Evolutionary conservation across 2,329 filamentous ascomycete species (phyloP).

Genomic region (Colletotrichum lini): DNA sequence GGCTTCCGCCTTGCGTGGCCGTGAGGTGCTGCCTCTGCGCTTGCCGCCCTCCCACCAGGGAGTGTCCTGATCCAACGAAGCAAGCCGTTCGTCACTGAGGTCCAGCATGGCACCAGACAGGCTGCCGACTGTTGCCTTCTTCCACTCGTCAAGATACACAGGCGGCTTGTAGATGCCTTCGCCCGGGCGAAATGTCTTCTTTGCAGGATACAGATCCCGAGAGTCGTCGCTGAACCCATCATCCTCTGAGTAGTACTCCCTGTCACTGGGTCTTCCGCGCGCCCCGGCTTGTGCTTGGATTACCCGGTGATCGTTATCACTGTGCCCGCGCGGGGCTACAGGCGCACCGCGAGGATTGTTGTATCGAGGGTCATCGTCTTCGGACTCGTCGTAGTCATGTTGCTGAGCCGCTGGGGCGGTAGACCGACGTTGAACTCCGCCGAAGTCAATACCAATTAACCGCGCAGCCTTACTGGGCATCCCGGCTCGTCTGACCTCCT

Average conservation of each 20-base stretch:
- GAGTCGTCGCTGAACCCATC: constrained; percentile 46
- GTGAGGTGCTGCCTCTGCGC: constrained; percentile 62
- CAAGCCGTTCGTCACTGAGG: constrained; percentile 59
- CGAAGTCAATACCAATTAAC: constrained; percentile 38
- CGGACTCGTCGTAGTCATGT: constrained; percentile 34
- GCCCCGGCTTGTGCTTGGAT: constrained; percentile 12
- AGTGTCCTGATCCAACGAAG: constrained; percentile 64
- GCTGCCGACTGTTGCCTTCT: constrained; percentile 74
- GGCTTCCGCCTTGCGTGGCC: constrained; percentile 71
- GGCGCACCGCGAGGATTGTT: constrained; percentile 4
- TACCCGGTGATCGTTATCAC: constrained; percentile 1
- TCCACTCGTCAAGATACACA: constrained; percentile 80
- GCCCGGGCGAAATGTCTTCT: constrained; percentile 59
- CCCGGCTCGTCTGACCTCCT: constrained; percentile 24
- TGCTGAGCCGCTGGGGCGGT: constrained; percentile 35
- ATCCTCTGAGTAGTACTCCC: constrained; percentile 46
- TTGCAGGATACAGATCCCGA: constrained; percentile 18
- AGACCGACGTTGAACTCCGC: constrained; percentile 39
- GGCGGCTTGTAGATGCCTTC: constrained; percentile 72
- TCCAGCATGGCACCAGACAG: constrained; percentile 73
- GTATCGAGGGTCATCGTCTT: constrained; percentile 20
- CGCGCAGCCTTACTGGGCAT: constrained; percentile 43
- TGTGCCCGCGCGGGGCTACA: constrained; percentile 18
- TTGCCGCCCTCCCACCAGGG: constrained; percentile 83
- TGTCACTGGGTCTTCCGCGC: constrained; percentile 36